These are phyloP conservation scores for Rhynchospora breviuscula DNA, from an alignment of 176 grass and related monocot species.

Conservation along the genomic window DNA sequence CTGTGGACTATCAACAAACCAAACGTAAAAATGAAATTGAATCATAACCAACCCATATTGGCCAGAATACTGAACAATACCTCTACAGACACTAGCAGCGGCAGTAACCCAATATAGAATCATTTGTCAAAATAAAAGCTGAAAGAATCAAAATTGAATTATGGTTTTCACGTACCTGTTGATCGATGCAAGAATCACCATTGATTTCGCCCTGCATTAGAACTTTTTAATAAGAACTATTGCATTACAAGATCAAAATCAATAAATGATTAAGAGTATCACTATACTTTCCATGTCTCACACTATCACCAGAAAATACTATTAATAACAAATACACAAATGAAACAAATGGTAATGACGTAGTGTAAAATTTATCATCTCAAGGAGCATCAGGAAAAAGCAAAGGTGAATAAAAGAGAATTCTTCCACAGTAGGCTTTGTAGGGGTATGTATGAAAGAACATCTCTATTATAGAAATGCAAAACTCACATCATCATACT, in stretches of 20 bases:
- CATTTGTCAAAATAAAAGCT: conserved; percentile 4
- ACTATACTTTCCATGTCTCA: neutral
- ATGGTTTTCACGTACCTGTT: conserved; percentile 15
- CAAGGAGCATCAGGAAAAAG: neutral
- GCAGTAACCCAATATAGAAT: neutral
- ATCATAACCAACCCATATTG: neutral
- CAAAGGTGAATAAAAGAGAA: neutral
- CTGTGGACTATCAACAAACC: neutral
- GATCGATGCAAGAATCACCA: conserved; percentile 22
- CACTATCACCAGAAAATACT: neutral
- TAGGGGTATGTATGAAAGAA: neutral
- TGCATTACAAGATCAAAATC: neutral
- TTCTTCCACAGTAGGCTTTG: neutral
- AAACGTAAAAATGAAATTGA: neutral
- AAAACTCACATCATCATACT: neutral
- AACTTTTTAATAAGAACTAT: conserved; percentile 6
- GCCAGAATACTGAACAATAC: neutral
- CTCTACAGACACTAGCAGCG: neutral
- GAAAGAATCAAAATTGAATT: neutral
- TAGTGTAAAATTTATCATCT: neutral
- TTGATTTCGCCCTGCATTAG: conserved; percentile 13
- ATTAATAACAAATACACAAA: neutral
- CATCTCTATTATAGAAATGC: neutral
- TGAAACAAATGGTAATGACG: neutral
- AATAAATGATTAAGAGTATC: neutral